A percentile compares a stretch with the other conserved stretches of the same genome.
These are phyloP conservation scores for Zymoseptoria brevis DNA, from an alignment of 2,329 filamentous ascomycete species.

Conservation along the genomic window DNA sequence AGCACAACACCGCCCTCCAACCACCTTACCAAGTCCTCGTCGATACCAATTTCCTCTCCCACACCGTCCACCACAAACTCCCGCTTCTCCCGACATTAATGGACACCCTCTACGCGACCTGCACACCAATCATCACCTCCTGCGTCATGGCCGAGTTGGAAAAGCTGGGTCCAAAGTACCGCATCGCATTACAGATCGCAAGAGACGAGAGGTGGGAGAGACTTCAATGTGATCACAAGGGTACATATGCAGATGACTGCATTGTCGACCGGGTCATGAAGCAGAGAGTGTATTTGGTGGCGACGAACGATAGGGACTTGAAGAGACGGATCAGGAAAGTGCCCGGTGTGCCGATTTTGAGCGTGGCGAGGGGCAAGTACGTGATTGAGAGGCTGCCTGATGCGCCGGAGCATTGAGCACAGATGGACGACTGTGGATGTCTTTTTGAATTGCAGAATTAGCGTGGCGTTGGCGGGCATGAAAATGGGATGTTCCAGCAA, in stretches of 20 bases:
- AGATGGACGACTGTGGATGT: not conserved
- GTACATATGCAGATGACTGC: conserved; percentile 80
- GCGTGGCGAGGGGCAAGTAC: conserved; percentile 82
- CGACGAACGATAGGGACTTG: conserved; percentile 63
- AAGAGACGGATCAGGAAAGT: conserved; percentile 80
- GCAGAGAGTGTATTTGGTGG: conserved; percentile 41
- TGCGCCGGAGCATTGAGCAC: conserved; percentile 56
- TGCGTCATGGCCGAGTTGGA: conserved; percentile 81
- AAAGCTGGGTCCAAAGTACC: conserved; percentile 81
- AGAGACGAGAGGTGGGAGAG: conserved; percentile 83
- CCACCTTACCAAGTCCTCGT: conserved; percentile 71
- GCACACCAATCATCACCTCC: conserved; percentile 76
- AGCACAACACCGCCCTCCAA: conserved; percentile 76
- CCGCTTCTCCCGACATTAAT: conserved; percentile 82
- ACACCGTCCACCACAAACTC: conserved; percentile 85
- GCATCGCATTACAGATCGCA: conserved; percentile 77
- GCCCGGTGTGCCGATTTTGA: conserved; percentile 67
- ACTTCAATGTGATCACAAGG: conserved; percentile 83
- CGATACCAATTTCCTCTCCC: conserved; percentile 84
- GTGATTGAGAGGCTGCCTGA: conserved; percentile 86
- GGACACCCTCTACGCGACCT: conserved; percentile 89
- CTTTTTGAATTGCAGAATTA: conserved; percentile 6
- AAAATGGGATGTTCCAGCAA: not conserved
- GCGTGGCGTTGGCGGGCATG: conserved; percentile 12
- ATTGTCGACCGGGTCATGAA: conserved; percentile 41